phyloP scores from a whole-genome alignment of 768 basidiomycete genomes.

The Serendipita indica region DNA sequence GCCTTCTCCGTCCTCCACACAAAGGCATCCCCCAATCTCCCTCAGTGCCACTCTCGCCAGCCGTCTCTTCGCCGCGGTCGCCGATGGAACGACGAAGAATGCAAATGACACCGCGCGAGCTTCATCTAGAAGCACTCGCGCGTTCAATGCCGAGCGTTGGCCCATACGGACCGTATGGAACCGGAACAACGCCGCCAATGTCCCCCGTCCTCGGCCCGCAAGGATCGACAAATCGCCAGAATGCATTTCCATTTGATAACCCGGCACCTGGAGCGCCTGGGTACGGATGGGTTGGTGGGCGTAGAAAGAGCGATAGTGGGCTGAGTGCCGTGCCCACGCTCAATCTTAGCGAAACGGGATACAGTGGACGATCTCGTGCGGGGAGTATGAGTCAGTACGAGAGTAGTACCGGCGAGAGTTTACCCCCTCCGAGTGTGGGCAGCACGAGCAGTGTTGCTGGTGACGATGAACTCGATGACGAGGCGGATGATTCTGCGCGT shows the following conservation, averaged over 20 bases:
- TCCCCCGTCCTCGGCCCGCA: constrained; percentile 4
- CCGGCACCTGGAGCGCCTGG: constrained; percentile 4
- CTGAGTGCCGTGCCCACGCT: constrained; percentile 2
- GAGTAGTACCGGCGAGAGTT: constrained; percentile 1
- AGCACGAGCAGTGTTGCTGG: constrained; percentile 8
- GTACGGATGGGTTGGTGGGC: background rate
- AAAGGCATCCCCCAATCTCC: background rate
- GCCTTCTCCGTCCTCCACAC: background rate
- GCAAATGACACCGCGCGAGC: constrained; percentile 6
- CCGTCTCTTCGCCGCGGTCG: background rate
- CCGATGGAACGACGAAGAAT: background rate
- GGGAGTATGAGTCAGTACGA: constrained; percentile 4
- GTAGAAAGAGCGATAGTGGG: background rate
- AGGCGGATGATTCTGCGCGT: background rate
- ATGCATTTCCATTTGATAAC: constrained; percentile 6
- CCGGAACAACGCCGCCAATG: background rate
- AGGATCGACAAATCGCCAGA: background rate
- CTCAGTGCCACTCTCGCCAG: background rate
- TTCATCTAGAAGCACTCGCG: constrained; percentile 6
- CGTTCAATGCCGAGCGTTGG: constrained; percentile 6
- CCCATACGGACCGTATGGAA: constrained; percentile 4
- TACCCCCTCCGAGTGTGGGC: constrained; percentile 2
- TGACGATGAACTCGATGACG: constrained; percentile 6
- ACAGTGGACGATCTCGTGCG: background rate
- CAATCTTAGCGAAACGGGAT: background rate